Evolutionary conservation across 768 basidiomycete genomes (phyloP), one percentile per base, ranked within the genome.

Genomic region (Rhodotorula kratochvilovae): DNA sequence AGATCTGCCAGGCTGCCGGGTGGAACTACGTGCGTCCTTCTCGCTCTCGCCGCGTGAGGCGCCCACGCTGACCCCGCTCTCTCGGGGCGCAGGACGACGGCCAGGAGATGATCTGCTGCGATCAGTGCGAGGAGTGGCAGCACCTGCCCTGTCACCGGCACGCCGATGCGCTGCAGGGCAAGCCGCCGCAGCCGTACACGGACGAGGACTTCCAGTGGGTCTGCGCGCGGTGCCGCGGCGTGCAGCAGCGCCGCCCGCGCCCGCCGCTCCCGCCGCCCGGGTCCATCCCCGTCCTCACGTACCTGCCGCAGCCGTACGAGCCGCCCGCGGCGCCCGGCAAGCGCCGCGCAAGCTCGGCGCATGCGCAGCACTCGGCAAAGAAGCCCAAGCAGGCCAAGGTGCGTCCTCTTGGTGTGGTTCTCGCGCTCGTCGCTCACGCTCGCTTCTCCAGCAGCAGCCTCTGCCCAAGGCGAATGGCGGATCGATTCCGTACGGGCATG

Each of bases 121-220:
- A 81, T 62, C 74, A 77, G 31, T 82, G 82, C 72, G 77, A 77
- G 21, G 71, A 80, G 64, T 82, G 81, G 81, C 81, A 82, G 63
- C 82, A 82, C 69, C 72, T 78, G n/a, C 79, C 76, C 36, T 82
- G 82, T 67, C 81, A 81, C 71, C 75, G 79, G 64, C 69, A 72
- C 43, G 66, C 61, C 31, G 81, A 81, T 74, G 66, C 66, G 23
- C 19, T 65, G 1, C 71, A 76, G 45, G 79, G 81, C 17, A 71
- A 73, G 33, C 76, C 74, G 8, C 68, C 62, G 33, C 67, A 80
- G 33, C 79, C 81, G 60, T 82, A 80, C 80, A 76, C 79, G 33
- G 75, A 77, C 53, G 80, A 80, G 36, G 78, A 79, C 51, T 81
- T 81, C 63, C 61, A 73, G 42, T 78, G 67, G 53, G 19, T 61